These are phyloP conservation scores for Amphicarpaea edgeworthii DNA, from an alignment of 306 rosid genomes.

Conservation along the genomic window DNA sequence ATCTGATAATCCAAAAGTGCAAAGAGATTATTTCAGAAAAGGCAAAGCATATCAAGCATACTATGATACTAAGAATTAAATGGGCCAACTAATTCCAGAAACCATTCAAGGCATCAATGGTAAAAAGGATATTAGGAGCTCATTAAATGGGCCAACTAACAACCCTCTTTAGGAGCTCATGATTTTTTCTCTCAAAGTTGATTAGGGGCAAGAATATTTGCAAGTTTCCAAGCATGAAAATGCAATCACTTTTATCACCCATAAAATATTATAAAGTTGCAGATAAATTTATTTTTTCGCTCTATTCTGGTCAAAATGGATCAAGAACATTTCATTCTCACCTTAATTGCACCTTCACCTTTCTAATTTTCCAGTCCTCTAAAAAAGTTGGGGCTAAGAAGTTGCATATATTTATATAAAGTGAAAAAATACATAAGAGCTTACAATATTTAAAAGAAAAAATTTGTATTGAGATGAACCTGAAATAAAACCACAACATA, in stretches of 20 bases:
- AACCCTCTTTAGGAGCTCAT: neutral
- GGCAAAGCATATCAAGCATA: neutral
- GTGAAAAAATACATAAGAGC: neutral
- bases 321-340: neutral
- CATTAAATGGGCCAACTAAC: neutral
- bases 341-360: neutral
- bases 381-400: neutral
- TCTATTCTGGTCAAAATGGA: neutral
- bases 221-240: neutral
- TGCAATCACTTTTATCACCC: neutral
- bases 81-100: neutral
- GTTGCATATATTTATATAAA: neutral
- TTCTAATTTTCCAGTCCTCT: neutral
- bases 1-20: conserved; percentile 63
- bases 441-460: conserved; percentile 13
- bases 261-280: neutral
- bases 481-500: conserved; percentile 33
- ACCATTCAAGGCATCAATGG: no score
- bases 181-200: neutral
- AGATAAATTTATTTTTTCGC: neutral
- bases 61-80: neutral
- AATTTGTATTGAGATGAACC: conserved; percentile 7
- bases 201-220: neutral
- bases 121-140: no score
- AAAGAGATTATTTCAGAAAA: conserved; percentile 39